These are phyloP conservation scores for Mortierella sp. DNA, from an alignment of 371 early-diverging fungal genomes.

Conservation along the genomic window DNA sequence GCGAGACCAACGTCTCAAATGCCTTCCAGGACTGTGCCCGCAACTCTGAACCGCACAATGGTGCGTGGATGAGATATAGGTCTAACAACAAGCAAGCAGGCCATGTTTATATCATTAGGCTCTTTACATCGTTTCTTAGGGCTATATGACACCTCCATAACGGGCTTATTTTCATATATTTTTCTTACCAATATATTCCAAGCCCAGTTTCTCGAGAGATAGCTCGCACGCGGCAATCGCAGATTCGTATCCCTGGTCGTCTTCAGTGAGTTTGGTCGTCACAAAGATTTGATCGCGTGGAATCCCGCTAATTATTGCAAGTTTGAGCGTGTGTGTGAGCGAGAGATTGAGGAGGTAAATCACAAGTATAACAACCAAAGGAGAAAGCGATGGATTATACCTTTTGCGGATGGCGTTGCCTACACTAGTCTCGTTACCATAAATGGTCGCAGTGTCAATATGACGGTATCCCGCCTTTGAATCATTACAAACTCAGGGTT, in stretches of 20 bases:
- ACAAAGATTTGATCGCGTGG: conserved; percentile 79
- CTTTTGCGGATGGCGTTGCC: conserved; percentile 63
- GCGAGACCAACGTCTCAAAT: conserved; percentile 62
- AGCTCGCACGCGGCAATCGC: conserved; percentile 63
- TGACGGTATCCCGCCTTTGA: conserved; percentile 65
- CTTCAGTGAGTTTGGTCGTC: conserved; percentile 78
- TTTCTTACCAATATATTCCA: conserved; percentile 74
- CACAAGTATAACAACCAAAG: too few species aligned
- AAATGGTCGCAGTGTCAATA: conserved; percentile 64
- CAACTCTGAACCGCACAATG: conserved; percentile 63
- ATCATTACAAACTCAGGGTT: background rate
- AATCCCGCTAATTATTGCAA: conserved; percentile 51
- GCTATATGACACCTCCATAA: too few species aligned
- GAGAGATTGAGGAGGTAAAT: background rate
- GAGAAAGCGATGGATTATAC: conserved; percentile 28
- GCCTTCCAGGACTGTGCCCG: conserved; percentile 69
- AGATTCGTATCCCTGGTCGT: conserved; percentile 63
- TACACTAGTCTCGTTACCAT: conserved; percentile 63
- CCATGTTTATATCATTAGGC: background rate
- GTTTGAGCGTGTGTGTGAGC: background rate
- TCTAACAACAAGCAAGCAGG: conserved; percentile 41
- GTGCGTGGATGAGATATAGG: conserved; percentile 86
- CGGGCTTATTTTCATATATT: background rate
- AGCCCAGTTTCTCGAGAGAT: conserved; percentile 71
- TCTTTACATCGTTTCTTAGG: background rate